phyloP scores from a whole-genome alignment of 805 yeast genomes.

The Diddensiella santjacobensis region DNA sequence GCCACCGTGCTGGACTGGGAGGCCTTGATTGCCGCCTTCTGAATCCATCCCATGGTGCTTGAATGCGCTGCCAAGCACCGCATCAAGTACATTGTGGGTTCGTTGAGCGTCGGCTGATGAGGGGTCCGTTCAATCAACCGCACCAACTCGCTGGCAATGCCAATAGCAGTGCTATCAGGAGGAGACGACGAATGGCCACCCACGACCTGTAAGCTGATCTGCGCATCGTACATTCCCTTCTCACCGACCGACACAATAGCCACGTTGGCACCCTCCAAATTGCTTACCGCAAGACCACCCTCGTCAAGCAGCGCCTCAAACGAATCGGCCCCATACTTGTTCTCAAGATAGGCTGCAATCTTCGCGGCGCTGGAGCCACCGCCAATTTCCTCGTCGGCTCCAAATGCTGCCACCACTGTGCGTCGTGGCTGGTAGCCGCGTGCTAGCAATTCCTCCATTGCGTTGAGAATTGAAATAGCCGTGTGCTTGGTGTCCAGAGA shows the following conservation, averaged over 20 bases:
- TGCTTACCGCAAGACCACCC: slow-evolving; percentile 42
- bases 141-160: slow-evolving; percentile 57
- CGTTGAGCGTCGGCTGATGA: slow-evolving; percentile 1
- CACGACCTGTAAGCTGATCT: slow-evolving; percentile 47
- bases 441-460: slow-evolving; percentile 51
- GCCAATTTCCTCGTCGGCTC: slow-evolving; percentile 74
- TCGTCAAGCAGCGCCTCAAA: slow-evolving; percentile 68
- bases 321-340: slow-evolving; percentile 56
- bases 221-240: slow-evolving; percentile 49
- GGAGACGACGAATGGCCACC: slow-evolving; percentile 76
- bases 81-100: slow-evolving; percentile 4
- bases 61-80: slow-evolving; percentile 13
- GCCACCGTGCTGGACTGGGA: slow-evolving; percentile 21
- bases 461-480: slow-evolving; percentile 60
- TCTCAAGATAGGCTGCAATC: slow-evolving; percentile 44
- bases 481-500: slow-evolving; percentile 69
- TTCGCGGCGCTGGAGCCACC: slow-evolving; percentile 60
- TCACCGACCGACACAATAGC: slow-evolving; percentile 54
- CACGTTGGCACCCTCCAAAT: slow-evolving; percentile 27
- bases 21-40: slow-evolving; percentile 6
- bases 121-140: slow-evolving; percentile 51
- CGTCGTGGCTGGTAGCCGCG: slow-evolving; percentile 55
- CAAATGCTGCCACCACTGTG: slow-evolving; percentile 60
- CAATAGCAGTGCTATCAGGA: slow-evolving; percentile 73
- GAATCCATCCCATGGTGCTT: slow-evolving; percentile 5